Conservation (phyloP, 371 early-diverging fungal genomes). For the Funneliformis caledonium region DNA sequence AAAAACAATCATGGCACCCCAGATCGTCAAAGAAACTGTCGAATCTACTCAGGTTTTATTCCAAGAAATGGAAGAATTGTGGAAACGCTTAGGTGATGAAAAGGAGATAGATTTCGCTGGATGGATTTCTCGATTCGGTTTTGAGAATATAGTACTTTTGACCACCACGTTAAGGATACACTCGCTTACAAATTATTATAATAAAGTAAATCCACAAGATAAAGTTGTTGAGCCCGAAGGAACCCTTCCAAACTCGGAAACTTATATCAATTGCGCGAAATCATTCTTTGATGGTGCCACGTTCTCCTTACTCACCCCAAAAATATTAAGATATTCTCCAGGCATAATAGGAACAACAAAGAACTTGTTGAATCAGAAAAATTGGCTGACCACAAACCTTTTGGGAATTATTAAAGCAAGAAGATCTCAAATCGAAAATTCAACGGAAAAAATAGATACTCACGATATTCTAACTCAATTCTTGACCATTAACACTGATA, state of each 20-base stretch:
- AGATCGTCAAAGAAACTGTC: neutral
- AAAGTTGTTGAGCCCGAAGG: neutral
- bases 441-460: neutral
- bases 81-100: neutral
- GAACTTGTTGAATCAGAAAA: neutral
- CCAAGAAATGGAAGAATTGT: neutral
- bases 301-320: neutral
- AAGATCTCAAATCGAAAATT: constrained; percentile 4
- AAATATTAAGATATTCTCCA: neutral
- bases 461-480: constrained; percentile 18
- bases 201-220: neutral
- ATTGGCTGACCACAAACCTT: neutral
- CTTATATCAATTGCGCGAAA: neutral
- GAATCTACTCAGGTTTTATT: neutral
- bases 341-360: neutral
- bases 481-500: constrained; percentile 1
- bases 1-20: constrained; percentile 1
- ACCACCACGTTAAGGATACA: neutral
- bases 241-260: neutral
- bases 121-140: neutral
- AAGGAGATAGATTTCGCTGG: neutral
- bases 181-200: neutral
- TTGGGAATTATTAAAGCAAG: neutral
- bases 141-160: neutral
- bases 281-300: neutral